Evolutionary conservation across 306 rosid genomes (phyloP), one percentile per base, ranked within the genome.

Genomic region (Vigna hirtella): DNA sequence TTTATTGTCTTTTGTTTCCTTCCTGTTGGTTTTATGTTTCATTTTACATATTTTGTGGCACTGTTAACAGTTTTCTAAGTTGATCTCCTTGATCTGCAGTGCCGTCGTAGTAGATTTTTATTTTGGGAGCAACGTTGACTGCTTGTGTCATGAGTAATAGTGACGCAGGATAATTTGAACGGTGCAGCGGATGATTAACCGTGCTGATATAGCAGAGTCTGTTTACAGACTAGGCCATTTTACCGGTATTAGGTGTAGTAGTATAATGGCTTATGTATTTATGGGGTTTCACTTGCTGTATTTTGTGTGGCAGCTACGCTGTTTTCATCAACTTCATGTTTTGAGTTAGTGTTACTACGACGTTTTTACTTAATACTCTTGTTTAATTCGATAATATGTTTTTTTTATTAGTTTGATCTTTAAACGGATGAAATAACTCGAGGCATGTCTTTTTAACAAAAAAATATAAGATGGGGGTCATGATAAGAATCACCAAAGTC

Each of bases 71-170:
- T 9, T 6, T 55, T n/a, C 30, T 82, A 51, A 63, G 72, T 34
- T n/a, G 32, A 16, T 73, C 62, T 28, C 70, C 40, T 48, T 26
- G 43, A 18, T 6, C n/a, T 74, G 80, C 85, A 88, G 91, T 88
- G 91, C 91, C 91, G 15, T 86, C 91, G 2, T 88, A 88, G 77
- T 9, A 42, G 43, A 14, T 84, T 45, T 49, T 73, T 66, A 9
- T 6, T 16, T 45, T 67, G 4, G 17, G 63, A 55, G 43, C 63
- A 32, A 48, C 6, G 24, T 71, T 24, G 61, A 14, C n/a, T 70
- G 42, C 78, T 71, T 17, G 66, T 32, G 50, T 58, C 9, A 43
- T 10, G 63, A 65, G 64, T 53, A 51, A 58, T 22, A 18, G 73
- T 61, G 43, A 52, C 6, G 15, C 28, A 13, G 68, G 24, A 45